These are phyloP conservation scores for Penicillium nucicola DNA, from an alignment of 495 filamentous ascomycete species.

Conservation along the genomic window DNA sequence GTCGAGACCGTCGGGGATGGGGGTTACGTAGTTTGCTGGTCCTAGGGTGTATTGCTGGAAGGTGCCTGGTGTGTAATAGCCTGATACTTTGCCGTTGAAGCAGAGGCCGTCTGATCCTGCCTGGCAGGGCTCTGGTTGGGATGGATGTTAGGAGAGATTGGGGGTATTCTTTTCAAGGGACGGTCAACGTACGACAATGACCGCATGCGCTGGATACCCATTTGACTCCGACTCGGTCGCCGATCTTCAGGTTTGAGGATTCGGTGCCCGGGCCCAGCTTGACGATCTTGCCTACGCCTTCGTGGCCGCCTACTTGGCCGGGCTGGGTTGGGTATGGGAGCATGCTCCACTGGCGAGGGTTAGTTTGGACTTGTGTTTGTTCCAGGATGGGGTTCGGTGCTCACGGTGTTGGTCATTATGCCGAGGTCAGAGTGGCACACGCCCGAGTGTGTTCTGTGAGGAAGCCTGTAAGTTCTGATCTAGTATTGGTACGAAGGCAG, in stretches of 20 bases:
- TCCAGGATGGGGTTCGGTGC: constrained; percentile 1
- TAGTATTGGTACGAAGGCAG: background rate
- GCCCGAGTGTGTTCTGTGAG: constrained; percentile 58
- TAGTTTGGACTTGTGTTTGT: background rate
- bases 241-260: constrained; percentile 53
- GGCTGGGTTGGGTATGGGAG: constrained; percentile 62
- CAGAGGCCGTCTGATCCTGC: constrained; percentile 58
- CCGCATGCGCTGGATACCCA: constrained; percentile 47
- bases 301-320: constrained; percentile 66
- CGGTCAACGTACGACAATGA: constrained; percentile 41
- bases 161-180: background rate
- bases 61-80: constrained; percentile 60
- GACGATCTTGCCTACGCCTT: constrained; percentile 58
- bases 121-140: constrained; percentile 44
- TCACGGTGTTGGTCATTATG: constrained; percentile 56
- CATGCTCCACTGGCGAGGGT: constrained; percentile 39
- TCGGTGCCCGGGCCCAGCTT: constrained; percentile 57
- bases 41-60: constrained; percentile 71
- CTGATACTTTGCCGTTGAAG: constrained; percentile 54
- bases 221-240: constrained; percentile 64
- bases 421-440: constrained; percentile 68
- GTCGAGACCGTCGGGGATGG: constrained; percentile 59
- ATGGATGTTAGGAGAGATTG: background rate
- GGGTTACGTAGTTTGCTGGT: constrained; percentile 64
- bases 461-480: constrained; percentile 10